Evolutionary conservation across 2,329 filamentous ascomycete species (phyloP).

Genomic region (Thelonectria discophora): DNA sequence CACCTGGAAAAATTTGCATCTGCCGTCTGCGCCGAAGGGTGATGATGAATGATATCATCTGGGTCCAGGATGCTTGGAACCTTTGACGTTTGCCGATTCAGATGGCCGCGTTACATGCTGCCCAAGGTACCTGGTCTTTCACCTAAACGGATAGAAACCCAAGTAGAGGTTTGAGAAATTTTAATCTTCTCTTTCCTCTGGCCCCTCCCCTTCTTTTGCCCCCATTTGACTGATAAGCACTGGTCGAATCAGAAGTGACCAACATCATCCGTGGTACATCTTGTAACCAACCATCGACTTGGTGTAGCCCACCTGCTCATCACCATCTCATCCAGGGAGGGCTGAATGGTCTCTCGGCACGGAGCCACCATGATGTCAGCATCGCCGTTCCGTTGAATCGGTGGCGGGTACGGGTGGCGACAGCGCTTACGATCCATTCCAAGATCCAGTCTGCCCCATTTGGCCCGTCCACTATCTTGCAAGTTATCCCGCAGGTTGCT

Average conservation of each 20-base stretch:
- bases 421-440: not conserved
- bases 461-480: slow-evolving; percentile 22
- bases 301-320: not conserved
- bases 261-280: slow-evolving; percentile 30
- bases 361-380: slow-evolving; percentile 37
- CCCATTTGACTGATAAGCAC: not conserved
- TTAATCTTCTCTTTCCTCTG: not conserved
- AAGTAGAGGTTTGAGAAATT: not conserved
- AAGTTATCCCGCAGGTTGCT: slow-evolving; percentile 22
- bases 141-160: too few relatives aligned
- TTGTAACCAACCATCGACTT: slow-evolving; percentile 23
- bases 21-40: not conserved
- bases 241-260: not conserved
- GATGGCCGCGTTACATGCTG: too few relatives aligned
- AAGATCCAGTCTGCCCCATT: slow-evolving; percentile 18
- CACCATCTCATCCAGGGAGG: slow-evolving; percentile 30
- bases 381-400: slow-evolving; percentile 6
- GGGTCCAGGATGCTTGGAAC: not conserved
- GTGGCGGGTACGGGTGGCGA: slow-evolving; percentile 10
- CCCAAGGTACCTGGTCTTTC: too few relatives aligned
- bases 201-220: not conserved
- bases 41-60: not conserved
- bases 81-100: too few relatives aligned
- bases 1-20: not conserved
- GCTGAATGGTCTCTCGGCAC: slow-evolving; percentile 14